phyloP scores from a whole-genome alignment of 768 basidiomycete genomes.

The button mushroom (Agaricus bisporus) region DNA sequence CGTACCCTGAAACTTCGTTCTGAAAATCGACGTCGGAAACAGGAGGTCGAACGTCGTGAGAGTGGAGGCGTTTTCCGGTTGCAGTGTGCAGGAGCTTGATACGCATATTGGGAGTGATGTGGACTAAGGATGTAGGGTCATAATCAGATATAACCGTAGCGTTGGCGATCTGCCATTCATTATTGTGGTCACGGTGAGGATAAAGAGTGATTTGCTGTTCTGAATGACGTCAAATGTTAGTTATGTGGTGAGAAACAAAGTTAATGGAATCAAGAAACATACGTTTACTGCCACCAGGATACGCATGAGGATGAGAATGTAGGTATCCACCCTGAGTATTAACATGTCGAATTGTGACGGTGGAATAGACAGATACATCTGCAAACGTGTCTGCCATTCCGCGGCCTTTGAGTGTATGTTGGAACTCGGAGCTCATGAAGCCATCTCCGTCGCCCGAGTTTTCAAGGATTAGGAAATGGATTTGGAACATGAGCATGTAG shows the following conservation, averaged over 20 bases:
- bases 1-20: slow-evolving; percentile 96
- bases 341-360: slow-evolving; percentile 78
- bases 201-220: slow-evolving; percentile 99
- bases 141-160: slow-evolving; percentile 52
- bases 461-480: slow-evolving; percentile 86
- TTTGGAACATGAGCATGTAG: slow-evolving; percentile 96
- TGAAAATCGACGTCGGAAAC: slow-evolving; percentile 98
- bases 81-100: slow-evolving; percentile 77
- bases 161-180: slow-evolving; percentile 84
- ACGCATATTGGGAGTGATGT: slow-evolving; percentile 58
- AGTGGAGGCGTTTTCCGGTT: slow-evolving; percentile 87
- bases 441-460: slow-evolving; percentile 96
- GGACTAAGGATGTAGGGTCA: slow-evolving; percentile 45
- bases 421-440: slow-evolving; percentile 99
- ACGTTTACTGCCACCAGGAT: slow-evolving; percentile 91
- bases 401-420: slow-evolving; percentile 86
- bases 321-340: slow-evolving; percentile 99
- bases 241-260: background rate
- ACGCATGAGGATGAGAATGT: slow-evolving; percentile 89
- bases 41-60: slow-evolving; percentile 91
- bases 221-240: slow-evolving; percentile 21
- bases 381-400: slow-evolving; percentile 93
- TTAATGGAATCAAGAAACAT: slow-evolving; percentile 12
- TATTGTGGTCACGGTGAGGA: slow-evolving; percentile 97
- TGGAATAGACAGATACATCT: slow-evolving; percentile 86